A percentile compares a stretch with the other conserved stretches of the same genome.
Conservation (phyloP, 371 early-diverging fungal species). For the Actinomortierella ambigua region DNA sequence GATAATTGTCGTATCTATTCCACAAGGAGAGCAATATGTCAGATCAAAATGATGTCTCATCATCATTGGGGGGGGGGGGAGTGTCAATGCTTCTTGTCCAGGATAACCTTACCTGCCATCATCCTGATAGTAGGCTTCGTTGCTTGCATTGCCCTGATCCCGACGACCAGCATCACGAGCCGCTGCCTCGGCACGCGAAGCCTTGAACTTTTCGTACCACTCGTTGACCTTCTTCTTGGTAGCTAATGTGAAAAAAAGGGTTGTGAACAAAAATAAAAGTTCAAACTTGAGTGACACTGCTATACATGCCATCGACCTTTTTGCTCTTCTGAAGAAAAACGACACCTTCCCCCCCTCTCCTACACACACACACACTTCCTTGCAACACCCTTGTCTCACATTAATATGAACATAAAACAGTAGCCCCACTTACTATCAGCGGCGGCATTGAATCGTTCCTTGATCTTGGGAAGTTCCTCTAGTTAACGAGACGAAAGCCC, state of each 20-base stretch:
- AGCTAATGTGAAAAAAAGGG: no score
- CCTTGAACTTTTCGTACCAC: conserved; percentile 42
- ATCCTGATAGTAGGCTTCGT: conserved; percentile 12
- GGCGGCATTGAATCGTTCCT: conserved; percentile 43
- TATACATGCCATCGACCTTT: not conserved
- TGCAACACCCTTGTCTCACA: no score
- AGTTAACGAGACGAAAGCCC: not conserved
- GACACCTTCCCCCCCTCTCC: not conserved
- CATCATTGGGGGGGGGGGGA: no score
- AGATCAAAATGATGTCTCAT: not conserved
- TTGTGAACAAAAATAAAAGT: not conserved
- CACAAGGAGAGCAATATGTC: not conserved
- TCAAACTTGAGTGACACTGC: not conserved
- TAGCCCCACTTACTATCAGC: conserved; percentile 35
- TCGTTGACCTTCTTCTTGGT: conserved; percentile 45
- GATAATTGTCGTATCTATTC: conserved; percentile 1
- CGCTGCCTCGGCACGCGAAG: conserved; percentile 26
- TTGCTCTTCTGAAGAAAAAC: not conserved
- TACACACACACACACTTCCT: not conserved
- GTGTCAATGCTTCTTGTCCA: not conserved
- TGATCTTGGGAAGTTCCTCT: conserved; percentile 48
- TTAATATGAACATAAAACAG: no score
- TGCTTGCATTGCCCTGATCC: conserved; percentile 1
- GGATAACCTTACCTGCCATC: conserved; percentile 8
- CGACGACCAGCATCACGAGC: conserved; percentile 10